Percentiles rank a stretch among this genome's conserved stretches.
Evolutionary conservation across 257 asterid genomes (phyloP).

Genomic region (Sherardia arvensis): DNA sequence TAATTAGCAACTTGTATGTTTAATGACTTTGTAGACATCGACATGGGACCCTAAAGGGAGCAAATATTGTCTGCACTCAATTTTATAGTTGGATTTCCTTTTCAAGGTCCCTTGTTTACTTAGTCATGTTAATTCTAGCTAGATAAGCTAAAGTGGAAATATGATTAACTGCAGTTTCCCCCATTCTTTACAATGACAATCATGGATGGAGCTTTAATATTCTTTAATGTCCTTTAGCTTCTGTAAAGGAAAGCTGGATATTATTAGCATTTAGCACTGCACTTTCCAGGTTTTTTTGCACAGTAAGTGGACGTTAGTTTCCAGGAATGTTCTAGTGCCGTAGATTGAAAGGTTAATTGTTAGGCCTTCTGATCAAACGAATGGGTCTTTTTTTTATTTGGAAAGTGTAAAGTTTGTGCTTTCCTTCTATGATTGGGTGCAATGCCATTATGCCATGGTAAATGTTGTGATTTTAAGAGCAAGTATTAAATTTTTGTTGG

Average conservation of each 20-base stretch:
- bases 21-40: background rate
- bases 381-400: background rate
- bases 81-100: background rate
- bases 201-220: background rate
- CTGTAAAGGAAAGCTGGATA: background rate
- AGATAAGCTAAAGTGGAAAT: background rate
- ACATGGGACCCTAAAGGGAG: background rate
- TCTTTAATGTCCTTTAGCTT: background rate
- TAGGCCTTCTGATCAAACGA: background rate
- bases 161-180: no score
- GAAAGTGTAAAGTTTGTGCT: background rate
- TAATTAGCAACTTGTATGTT: conserved; percentile 14
- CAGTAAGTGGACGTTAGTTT: background rate
- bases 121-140: background rate
- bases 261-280: background rate
- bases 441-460: no score
- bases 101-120: background rate
- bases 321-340: background rate
- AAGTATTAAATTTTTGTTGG: background rate
- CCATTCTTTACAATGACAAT: background rate
- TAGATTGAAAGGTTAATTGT: background rate
- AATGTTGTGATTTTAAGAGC: background rate
- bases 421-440: background rate
- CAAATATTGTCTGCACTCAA: background rate
- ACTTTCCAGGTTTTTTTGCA: background rate